Conservation (phyloP, 139 green algal species). For the Chlamydomonas applanata region DNA sequence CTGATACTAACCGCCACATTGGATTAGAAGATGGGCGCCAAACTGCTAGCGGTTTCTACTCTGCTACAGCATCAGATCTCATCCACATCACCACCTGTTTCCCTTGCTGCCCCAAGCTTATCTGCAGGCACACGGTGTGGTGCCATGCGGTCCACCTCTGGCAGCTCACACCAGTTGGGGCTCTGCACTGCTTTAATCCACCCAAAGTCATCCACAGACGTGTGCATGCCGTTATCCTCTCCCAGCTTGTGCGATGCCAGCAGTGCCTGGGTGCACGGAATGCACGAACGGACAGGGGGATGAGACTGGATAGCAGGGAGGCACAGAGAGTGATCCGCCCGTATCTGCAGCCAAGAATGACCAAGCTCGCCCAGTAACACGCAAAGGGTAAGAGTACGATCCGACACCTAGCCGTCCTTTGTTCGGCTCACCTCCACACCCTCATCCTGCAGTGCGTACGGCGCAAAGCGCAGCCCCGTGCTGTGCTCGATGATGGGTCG, state of each 20-base stretch:
- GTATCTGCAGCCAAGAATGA: no score
- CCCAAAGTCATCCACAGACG: constrained; percentile 79
- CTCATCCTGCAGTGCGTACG: constrained; percentile 25
- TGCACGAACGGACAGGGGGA: not conserved
- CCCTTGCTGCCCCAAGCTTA: no score
- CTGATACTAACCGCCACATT: no score
- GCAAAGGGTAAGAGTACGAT: no score
- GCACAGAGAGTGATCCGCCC: not conserved
- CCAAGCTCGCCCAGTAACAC: no score
- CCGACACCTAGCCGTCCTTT: no score
- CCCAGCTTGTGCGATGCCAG: constrained; percentile 32
- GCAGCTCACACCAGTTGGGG: constrained; percentile 71
- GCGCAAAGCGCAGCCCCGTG: constrained; percentile 61
- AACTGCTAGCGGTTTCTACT: no score
- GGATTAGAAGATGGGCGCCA: no score
- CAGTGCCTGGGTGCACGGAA: constrained; percentile 11
- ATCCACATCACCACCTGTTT: no score
- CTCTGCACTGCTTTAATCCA: constrained; percentile 75
- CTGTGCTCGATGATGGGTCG: constrained; percentile 82
- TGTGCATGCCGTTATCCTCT: constrained; percentile 27
- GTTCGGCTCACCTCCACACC: not conserved
- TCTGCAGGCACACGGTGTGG: no score
- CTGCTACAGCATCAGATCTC: no score
- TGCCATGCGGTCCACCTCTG: constrained; percentile 23
- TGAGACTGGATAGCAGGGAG: not conserved